Base-by-base conservation (phyloP, 305 asterid genomes). In the Fraxinus paxiana region DNA sequence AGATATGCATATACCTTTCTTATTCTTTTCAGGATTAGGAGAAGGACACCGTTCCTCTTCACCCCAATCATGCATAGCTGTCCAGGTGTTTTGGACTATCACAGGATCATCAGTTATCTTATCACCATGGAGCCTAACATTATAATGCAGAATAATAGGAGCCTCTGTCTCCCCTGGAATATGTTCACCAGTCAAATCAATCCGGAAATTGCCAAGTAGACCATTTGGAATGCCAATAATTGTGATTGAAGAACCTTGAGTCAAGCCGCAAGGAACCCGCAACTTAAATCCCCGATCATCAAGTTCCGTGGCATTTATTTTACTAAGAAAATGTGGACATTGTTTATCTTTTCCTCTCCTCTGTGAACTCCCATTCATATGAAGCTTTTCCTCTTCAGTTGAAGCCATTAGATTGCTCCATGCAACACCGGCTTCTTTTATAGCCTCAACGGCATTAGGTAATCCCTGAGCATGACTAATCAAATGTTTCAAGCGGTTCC, bases 91-190 rank as follows among this genome's bases (percentile, higher is more conserved):
- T 88, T 96, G 99, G 80, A 96, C 99, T 72, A 96, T 94, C 63
- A 96, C 98, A 61, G 99, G 95, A 83, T 96, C 93, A 83, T 94
- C 97, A 10, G 97, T 96, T 89, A 94, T 70, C 87, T 92, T 90
- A 88, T 96, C 99, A 43, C 99, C 99, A 79, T 90, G 97, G 75
- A 96, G 92, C 87, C 99, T 92, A 78, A 96, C 95, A 86, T 94
- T 96, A 82, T 94, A 96, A 87, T 96, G 99, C 88, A 96, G 84
- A 80, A 94, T 88, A 73, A 94, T 81, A 67, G 98, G 98, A 82
- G 98, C 94, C 51, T 96, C 97, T 24, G 98, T 97, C 89, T 92
- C 99, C 73, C 94, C 99, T 13, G 99, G 99, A 54, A 96, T 93
- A 28, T 88, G 92, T 86, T 96, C 99, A 63, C 97, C 98, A 80